Percentiles rank a stretch among this genome's conserved stretches.
These are phyloP conservation scores for Boletus reticuloceps DNA, from an alignment of 768 basidiomycete species.

Conservation along the genomic window DNA sequence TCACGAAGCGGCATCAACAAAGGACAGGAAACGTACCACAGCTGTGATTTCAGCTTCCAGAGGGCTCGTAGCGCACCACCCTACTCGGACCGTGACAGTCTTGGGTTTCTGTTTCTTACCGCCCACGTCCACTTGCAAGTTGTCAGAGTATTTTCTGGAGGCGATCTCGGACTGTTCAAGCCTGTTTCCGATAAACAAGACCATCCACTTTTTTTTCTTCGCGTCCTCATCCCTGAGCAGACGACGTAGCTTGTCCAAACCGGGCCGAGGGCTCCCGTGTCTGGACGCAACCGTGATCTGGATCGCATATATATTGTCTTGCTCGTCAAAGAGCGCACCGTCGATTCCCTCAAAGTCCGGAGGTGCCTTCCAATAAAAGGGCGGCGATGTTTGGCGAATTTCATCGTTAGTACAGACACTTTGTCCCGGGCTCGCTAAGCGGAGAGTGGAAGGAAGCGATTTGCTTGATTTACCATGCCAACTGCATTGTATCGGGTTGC, in stretches of 20 bases:
- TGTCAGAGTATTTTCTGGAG: not conserved
- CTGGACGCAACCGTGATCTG: not conserved
- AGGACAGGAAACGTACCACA: not conserved
- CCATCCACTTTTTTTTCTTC: not conserved
- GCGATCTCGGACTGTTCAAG: not conserved
- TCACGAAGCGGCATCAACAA: not conserved
- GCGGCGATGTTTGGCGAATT: not conserved
- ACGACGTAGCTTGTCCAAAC: not conserved
- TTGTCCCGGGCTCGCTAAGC: not conserved
- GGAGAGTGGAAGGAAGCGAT: not conserved
- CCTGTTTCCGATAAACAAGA: slow-evolving; percentile 3
- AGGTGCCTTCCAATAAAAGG: slow-evolving; percentile 1
- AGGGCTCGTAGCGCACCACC: not conserved
- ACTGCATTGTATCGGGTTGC: not conserved
- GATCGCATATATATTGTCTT: not conserved
- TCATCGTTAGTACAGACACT: not conserved
- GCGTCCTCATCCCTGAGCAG: not conserved
- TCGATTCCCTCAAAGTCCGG: not conserved
- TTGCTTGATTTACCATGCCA: not conserved
- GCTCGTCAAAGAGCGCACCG: not conserved
- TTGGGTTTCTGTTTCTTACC: not conserved
- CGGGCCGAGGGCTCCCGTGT: not conserved
- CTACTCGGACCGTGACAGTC: not conserved
- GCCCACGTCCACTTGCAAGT: not conserved
- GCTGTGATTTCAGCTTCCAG: not conserved